A percentile compares a stretch with the other conserved stretches of the same genome.
Conservation (phyloP, 2,329 filamentous ascomycete genomes). For the Diaporthe longicolla region DNA sequence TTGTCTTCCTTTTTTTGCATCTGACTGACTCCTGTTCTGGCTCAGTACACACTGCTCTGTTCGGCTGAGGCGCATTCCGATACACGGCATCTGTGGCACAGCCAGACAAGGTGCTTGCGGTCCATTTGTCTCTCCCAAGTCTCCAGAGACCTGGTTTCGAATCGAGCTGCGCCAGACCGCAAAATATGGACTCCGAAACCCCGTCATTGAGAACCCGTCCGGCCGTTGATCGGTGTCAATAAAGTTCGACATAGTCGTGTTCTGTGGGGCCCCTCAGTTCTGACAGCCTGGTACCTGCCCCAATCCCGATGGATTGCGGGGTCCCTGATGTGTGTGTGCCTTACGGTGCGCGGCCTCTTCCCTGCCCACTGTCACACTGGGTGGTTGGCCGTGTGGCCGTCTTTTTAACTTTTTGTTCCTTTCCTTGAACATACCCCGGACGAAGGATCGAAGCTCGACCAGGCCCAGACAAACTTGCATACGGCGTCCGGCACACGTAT, state of each 20-base stretch:
- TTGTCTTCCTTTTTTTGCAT: constrained; percentile 2
- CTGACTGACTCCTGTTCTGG: constrained; percentile 4
- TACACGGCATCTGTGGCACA: background rate
- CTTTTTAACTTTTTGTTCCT: constrained; percentile 6
- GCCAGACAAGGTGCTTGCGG: background rate
- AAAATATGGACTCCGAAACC: background rate
- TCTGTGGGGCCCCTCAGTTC: constrained; percentile 26
- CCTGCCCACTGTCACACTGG: constrained; percentile 12
- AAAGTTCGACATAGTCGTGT: constrained; percentile 25
- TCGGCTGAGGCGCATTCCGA: constrained; percentile 29
- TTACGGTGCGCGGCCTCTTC: constrained; percentile 4
- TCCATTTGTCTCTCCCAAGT: background rate
- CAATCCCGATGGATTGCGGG: constrained; percentile 27
- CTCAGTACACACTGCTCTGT: background rate
- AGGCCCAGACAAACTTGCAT: constrained; percentile 8
- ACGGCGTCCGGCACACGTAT: background rate
- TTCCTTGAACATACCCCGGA: background rate
- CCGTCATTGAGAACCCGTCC: background rate
- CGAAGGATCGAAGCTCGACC: constrained; percentile 19
- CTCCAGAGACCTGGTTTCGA: background rate
- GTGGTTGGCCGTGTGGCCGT: constrained; percentile 3
- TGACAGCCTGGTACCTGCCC: constrained; percentile 17
- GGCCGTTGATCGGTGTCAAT: constrained; percentile 16
- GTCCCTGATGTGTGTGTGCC: background rate
- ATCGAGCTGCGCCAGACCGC: background rate